phyloP scores from a whole-genome alignment of 78 protist species.

The Ministeria vibrans region DNA sequence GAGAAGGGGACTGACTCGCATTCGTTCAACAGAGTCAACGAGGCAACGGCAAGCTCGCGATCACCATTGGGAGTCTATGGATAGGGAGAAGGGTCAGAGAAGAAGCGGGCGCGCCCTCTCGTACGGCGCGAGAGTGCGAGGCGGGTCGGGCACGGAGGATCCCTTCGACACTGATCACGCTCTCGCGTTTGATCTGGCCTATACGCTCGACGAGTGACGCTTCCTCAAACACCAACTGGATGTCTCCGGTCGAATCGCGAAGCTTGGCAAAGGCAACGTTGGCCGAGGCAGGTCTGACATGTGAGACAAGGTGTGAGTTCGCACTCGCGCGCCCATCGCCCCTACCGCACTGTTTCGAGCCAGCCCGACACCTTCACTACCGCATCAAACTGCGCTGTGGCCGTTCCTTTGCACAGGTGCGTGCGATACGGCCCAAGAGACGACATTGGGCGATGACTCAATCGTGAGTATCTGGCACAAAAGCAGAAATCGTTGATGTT shows the following conservation, averaged over 20 bases:
- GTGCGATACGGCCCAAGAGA: background rate
- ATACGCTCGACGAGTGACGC: background rate
- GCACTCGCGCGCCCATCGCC: background rate
- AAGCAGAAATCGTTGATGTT: no score
- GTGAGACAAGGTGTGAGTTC: background rate
- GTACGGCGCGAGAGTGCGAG: background rate
- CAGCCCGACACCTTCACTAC: background rate
- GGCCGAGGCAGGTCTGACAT: background rate
- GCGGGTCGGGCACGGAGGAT: background rate
- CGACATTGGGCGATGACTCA: no score
- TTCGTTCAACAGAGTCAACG: no score
- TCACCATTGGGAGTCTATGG: no score
- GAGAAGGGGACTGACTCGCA: background rate
- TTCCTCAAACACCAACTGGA: background rate
- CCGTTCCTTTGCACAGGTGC: background rate
- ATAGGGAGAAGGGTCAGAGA: no score
- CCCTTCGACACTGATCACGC: background rate
- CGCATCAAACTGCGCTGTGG: background rate
- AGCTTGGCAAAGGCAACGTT: background rate
- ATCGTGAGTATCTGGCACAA: no score
- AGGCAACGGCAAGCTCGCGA: no score
- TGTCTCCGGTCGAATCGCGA: background rate
- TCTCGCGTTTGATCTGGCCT: background rate
- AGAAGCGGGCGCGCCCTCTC: background rate
- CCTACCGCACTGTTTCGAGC: background rate